These are phyloP conservation scores for Boechera stricta DNA, from an alignment of 345 rosid genomes.

Conservation along the genomic window DNA sequence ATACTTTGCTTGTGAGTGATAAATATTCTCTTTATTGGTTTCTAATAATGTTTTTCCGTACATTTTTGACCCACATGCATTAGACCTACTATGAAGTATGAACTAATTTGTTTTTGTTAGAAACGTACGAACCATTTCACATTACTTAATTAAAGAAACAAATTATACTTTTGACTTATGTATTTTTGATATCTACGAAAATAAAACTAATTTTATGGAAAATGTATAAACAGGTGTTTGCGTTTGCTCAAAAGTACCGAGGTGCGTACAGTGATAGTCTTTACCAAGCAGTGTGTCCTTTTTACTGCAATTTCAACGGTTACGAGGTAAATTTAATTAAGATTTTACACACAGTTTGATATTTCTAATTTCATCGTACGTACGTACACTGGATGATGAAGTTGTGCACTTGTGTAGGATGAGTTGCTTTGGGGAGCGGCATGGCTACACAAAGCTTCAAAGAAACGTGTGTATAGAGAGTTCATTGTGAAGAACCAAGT, in stretches of 20 bases:
- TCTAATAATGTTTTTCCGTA: conserved; percentile 9
- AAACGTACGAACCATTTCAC: background rate
- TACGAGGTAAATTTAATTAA: conserved; percentile 60
- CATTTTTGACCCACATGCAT: conserved; percentile 9
- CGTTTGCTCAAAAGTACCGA: conserved; percentile 80
- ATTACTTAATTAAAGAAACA: background rate
- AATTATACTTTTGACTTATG: background rate
- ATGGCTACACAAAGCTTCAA: conserved; percentile 93
- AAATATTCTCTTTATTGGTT: conserved; percentile 9
- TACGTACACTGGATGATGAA: background rate
- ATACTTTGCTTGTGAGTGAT: conserved; percentile 36
- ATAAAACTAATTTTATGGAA: background rate
- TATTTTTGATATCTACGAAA: background rate
- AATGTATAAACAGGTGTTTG: conserved; percentile 61
- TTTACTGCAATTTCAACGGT: conserved; percentile 90
- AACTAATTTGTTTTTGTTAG: background rate
- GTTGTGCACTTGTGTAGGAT: conserved; percentile 52
- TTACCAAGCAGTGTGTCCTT: conserved; percentile 80
- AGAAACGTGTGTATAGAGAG: conserved; percentile 62
- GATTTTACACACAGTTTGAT: background rate
- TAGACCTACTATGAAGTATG: background rate
- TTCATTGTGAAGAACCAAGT: conserved; percentile 78
- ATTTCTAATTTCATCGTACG: background rate
- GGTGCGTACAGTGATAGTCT: conserved; percentile 87
- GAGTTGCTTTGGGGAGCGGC: conserved; percentile 97